phyloP scores from a whole-genome alignment of 1,284 basidiomycete species.

The Heterobasidion irregulare region DNA sequence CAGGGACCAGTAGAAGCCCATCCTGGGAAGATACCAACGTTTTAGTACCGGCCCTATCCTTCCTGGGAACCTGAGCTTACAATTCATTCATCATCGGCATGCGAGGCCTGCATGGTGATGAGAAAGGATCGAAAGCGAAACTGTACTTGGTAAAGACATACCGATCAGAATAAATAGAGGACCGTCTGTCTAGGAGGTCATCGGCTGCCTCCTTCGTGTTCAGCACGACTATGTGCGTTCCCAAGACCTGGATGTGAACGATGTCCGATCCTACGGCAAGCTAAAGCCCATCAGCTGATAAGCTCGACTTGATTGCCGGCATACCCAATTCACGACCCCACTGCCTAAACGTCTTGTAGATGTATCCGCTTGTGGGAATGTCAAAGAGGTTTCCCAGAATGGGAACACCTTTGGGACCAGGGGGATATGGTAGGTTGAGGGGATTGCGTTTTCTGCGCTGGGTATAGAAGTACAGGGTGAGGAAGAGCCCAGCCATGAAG shows the following conservation, averaged over 20 bases:
- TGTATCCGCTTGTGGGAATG: constrained; percentile 11
- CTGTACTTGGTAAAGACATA: background rate
- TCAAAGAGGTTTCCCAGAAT: constrained; percentile 14
- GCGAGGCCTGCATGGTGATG: constrained; percentile 3
- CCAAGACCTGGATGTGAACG: constrained; percentile 14
- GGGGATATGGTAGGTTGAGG: constrained; percentile 12
- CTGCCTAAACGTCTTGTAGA: constrained; percentile 13
- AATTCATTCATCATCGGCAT: constrained; percentile 15
- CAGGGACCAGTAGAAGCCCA: constrained; percentile 15
- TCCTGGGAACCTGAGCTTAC: constrained; percentile 2
- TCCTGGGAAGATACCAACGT: constrained; percentile 3
- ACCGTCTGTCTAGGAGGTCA: constrained; percentile 16
- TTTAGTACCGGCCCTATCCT: background rate
- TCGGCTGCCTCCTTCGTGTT: constrained; percentile 16
- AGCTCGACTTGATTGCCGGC: background rate
- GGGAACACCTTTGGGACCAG: constrained; percentile 14
- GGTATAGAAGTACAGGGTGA: constrained; percentile 5
- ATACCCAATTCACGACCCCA: constrained; percentile 12
- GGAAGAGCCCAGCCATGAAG: constrained; percentile 3
- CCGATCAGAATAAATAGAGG: constrained; percentile 17
- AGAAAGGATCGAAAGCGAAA: background rate
- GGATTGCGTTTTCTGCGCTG: constrained; percentile 12
- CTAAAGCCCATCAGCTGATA: background rate
- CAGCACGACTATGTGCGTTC: constrained; percentile 13
- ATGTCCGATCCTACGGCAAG: constrained; percentile 12